Base-by-base conservation (phyloP, 352 stramenopile species). In the Pythium biforme region DNA sequence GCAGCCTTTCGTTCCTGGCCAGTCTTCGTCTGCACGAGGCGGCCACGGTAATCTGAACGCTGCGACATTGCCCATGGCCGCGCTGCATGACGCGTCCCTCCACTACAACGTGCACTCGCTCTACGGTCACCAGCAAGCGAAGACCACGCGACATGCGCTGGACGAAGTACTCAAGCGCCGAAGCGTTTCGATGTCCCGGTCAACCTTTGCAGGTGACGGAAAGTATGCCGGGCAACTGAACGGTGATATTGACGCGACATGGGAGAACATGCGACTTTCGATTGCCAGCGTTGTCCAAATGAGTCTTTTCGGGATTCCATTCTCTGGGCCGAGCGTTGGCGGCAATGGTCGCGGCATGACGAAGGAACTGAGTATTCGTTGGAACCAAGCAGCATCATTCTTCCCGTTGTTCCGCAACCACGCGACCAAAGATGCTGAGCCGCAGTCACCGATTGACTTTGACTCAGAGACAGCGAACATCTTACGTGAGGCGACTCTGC, bases 61-160 rank as follows among this genome's bases (percentile, higher is more conserved):
- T 9, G 86, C 67, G 31, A 96, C 89, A 1, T 67, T 95, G 22
- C 80, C 87, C 0, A 88, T 95, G 74, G 83, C 80, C 14, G 67
- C 78, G 17, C 69, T 90, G 0, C 86, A 95, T 29, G 52, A 81
- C 62, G 72, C 53, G 1, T 89, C 85, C 10, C 72, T 93, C 19
- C 81, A 96, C 56, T 97, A 96, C 70, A 94, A 97, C 50, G 43
- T 95, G 0, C 89, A 97, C 59, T 93, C 84, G 19, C 37, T 97
- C 0, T 96, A 96, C 48, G 88, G 89, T 0, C 78, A 90, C 34
- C 72, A 73, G 0, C 79, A 95, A 45, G 67, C 79, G 23, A 77
- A 74, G 26, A 60, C 68, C 20, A 96, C 88, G 3, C 73, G 69
- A 1, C 12, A 73, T 4, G 80, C 73, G 0, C 39, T 96, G 14